These are phyloP conservation scores for Syzygium syzygioides DNA, from an alignment of 441 rosid species.

Conservation along the genomic window DNA sequence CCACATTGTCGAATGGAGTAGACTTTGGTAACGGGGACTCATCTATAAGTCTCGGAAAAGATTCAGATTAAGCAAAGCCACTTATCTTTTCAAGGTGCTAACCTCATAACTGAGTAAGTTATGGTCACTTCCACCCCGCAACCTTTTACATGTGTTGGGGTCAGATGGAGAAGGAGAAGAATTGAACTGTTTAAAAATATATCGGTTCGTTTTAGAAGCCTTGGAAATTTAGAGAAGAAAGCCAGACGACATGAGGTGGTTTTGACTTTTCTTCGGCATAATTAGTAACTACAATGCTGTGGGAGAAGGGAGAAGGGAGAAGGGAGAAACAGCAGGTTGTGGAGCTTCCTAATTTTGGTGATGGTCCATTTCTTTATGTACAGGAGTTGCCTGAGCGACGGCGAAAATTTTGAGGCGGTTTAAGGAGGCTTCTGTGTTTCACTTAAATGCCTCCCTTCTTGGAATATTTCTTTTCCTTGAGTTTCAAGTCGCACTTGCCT, in stretches of 20 bases:
- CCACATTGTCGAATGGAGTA: slow-evolving; percentile 37
- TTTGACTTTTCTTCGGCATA: not conserved
- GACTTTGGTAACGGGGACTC: slow-evolving; percentile 41
- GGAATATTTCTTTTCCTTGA: not conserved
- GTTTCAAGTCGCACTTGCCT: not conserved
- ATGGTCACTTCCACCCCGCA: not conserved
- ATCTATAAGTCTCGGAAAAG: slow-evolving; percentile 26
- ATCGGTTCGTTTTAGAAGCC: not conserved
- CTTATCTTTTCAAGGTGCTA: slow-evolving; percentile 26
- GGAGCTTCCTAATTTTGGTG: not conserved
- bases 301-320: not conserved
- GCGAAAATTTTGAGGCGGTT: not conserved
- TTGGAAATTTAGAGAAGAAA: not conserved
- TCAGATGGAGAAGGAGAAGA: not conserved
- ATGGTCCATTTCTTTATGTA: not conserved
- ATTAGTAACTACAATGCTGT: not conserved
- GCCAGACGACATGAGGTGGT: not conserved
- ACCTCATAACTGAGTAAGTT: slow-evolving; percentile 16
- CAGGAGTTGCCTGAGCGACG: not conserved
- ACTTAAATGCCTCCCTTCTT: not conserved
- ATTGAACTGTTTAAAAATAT: not conserved
- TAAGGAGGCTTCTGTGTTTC: not conserved
- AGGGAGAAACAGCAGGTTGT: not conserved
- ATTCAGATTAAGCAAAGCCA: slow-evolving; percentile 32
- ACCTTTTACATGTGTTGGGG: not conserved